Evolutionary conservation across 78 protist species (phyloP).

Genomic region (Acrasis kona): DNA sequence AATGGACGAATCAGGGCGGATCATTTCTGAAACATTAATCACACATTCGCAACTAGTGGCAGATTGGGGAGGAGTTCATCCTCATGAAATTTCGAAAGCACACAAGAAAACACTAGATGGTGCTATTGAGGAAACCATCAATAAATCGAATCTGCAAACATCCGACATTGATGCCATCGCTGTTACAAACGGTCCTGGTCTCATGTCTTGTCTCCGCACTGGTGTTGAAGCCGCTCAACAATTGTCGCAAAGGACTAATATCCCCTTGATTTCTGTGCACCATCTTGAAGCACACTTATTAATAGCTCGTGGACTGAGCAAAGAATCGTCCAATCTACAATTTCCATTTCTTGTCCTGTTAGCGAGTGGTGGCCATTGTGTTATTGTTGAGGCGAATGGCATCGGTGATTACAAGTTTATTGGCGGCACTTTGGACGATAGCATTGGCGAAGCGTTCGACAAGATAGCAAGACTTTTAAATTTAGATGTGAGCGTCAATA

Average conservation of each 20-base stretch:
- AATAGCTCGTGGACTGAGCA: constrained; percentile 18
- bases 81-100: constrained; percentile 27
- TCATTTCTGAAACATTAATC: constrained; percentile 8
- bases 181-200: constrained; percentile 60
- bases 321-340: not conserved
- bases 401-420: constrained; percentile 28
- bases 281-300: constrained; percentile 61
- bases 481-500: not conserved
- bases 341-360: constrained; percentile 54
- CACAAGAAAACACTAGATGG: constrained; percentile 9
- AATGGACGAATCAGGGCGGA: constrained; percentile 19
- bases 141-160: too few relatives aligned
- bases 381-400: constrained; percentile 42
- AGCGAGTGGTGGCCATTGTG: constrained; percentile 64
- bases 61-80: constrained; percentile 48
- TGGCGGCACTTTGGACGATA: constrained; percentile 70
- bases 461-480: constrained; percentile 15
- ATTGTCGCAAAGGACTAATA: not conserved
- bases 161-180: constrained; percentile 55
- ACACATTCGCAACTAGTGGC: constrained; percentile 40
- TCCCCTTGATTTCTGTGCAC: constrained; percentile 40
- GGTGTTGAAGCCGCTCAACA: constrained; percentile 25
- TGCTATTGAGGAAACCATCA: not conserved
- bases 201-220: constrained; percentile 30
- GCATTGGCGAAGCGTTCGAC: constrained; percentile 74